Base-by-base conservation (phyloP, 140 eudicot genomes). In the Flaveria floridana region DNA sequence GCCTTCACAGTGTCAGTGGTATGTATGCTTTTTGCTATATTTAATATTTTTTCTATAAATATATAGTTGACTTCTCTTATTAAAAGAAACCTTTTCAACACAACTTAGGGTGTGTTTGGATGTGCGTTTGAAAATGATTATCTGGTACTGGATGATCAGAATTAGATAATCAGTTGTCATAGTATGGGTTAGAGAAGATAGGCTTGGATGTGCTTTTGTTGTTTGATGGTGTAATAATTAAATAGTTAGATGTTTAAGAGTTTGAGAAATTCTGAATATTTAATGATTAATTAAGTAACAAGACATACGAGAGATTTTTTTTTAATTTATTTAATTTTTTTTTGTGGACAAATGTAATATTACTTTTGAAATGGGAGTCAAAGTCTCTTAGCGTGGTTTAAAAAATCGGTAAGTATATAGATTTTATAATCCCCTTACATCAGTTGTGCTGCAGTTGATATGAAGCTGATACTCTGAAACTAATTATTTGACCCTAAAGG, bases 1-100 rank as follows among this genome's bases (percentile, higher is more conserved):
- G 96, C 96, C 1, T 89, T 89, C 79, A 89, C 96, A 18, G 85
- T 89, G 1, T 83, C 92, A 48, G 90, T 89, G 89, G 96, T 89
- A 81, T 20, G 89, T 78, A 80, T 47, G 12, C 53, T 19, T 52
- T 48, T 16, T 30, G 8, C 42, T 61, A 10, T 59, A 21, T 25
- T 3, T 56, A 18, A 19, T 56, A 19, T 56, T 19, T 18, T 56
- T 6, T 4, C n/a, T 20, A 58, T 19, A 58, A 58, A 57, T 57
- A 12, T 57, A 9, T 20, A 19, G 64, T 8, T 57, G 64, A 57
- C 64, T 19, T 20, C 30, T 57, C 28, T 19, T 15, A 6, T 57
- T 20, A 57, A 57, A 57, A 57, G 30, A 18, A 57, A 57, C 3
- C 61, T 53, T 53, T 53, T 16, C 23, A 16, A 53, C 61, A n/a